A percentile compares a stretch with the other conserved stretches of the same genome.
Conservation (phyloP, 2,329 filamentous ascomycete species). For the Trichophyton equinum region DNA sequence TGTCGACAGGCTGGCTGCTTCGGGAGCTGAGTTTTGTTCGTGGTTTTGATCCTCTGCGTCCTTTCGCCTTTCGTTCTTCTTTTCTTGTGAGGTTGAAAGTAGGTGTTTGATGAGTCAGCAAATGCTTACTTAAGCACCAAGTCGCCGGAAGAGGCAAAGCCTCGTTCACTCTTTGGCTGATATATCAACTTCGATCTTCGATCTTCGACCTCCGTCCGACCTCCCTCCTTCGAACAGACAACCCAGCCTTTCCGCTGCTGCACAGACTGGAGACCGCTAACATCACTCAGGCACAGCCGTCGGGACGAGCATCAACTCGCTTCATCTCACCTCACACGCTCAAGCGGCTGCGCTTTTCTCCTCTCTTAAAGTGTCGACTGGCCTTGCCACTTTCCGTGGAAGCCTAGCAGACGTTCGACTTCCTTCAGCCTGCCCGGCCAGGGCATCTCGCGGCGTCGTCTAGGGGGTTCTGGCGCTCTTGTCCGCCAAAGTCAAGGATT, state of each 20-base stretch:
- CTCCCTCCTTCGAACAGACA: background rate
- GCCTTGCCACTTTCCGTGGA: constrained; percentile 5
- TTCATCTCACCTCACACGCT: constrained; percentile 15
- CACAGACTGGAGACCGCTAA: background rate
- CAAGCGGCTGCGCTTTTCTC: constrained; percentile 19
- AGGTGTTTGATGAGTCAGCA: constrained; percentile 5
- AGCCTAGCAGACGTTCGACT: background rate
- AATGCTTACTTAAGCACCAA: background rate
- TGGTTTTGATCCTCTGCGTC: background rate
- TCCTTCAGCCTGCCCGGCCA: background rate
- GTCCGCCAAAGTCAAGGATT: background rate
- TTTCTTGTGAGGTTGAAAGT: background rate
- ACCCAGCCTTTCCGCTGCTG: background rate
- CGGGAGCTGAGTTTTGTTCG: background rate
- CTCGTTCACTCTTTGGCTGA: background rate
- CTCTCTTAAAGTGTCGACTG: constrained; percentile 23
- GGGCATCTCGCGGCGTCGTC: background rate
- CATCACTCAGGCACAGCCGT: background rate
- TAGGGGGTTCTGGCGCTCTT: background rate
- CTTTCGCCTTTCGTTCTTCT: background rate
- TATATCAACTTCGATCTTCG: background rate
- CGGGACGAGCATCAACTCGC: background rate
- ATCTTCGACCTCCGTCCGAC: background rate
- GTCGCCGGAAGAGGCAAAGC: background rate
- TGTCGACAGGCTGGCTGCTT: background rate